Evolutionary conservation across 148 eudicot species (phyloP).

Genomic region (Arbutus unedo): DNA sequence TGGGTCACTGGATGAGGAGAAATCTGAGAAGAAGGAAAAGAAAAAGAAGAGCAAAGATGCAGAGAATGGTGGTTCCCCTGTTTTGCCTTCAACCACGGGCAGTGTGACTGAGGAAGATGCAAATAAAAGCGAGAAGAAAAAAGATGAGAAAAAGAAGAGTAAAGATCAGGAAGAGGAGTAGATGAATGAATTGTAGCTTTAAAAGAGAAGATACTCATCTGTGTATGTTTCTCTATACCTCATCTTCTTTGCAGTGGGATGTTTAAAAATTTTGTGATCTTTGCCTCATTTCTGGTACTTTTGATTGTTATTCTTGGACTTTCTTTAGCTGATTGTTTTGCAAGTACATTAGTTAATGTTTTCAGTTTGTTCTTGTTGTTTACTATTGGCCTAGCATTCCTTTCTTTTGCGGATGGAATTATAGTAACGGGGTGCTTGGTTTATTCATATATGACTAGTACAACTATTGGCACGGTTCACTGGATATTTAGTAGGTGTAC

Average conservation of each 20-base stretch:
- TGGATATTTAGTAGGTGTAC: too few relatives aligned
- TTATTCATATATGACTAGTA: too few relatives aligned
- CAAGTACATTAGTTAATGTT: too few relatives aligned
- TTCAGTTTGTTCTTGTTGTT: too few relatives aligned
- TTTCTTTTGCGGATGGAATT: too few relatives aligned
- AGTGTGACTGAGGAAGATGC: conserved; percentile 26
- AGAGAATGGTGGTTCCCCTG: conserved; percentile 19
- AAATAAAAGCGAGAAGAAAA: conserved; percentile 47
- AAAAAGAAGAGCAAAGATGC: conserved; percentile 14
- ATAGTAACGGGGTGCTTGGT: too few relatives aligned
- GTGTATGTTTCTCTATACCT: neutral
- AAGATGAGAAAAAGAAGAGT: conserved; percentile 12
- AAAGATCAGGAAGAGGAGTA: neutral
- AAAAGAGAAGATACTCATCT: neutral
- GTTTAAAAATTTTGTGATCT: conserved; percentile 1
- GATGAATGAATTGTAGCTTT: neutral
- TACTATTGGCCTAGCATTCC: too few relatives aligned
- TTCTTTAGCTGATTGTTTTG: too few relatives aligned
- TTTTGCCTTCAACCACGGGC: conserved; percentile 5
- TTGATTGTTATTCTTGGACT: too few relatives aligned
- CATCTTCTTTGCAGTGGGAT: neutral
- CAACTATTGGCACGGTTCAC: too few relatives aligned
- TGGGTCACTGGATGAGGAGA: conserved; percentile 8
- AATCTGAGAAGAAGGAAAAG: conserved; percentile 20
- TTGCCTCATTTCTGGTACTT: neutral